A percentile compares a stretch with the other conserved stretches of the same genome.
Conservation (phyloP, 2,329 filamentous ascomycete genomes). For the Cadophora luteo-olivacea region DNA sequence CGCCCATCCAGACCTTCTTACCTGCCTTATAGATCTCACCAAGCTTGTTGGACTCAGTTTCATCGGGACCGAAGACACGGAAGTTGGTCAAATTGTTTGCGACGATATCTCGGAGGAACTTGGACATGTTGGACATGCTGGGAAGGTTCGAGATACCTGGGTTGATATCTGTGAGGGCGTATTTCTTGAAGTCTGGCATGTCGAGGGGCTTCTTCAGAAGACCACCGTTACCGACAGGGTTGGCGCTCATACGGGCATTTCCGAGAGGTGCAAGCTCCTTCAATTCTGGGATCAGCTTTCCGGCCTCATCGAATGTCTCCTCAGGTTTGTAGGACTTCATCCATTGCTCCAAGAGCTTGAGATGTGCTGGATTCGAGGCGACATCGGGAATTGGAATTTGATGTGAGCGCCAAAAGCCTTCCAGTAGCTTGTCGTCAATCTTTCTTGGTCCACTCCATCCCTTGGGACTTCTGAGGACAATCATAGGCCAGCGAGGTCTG, state of each 20-base stretch:
- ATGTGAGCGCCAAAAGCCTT: constrained; percentile 81
- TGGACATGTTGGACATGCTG: constrained; percentile 74
- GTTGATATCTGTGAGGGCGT: constrained; percentile 66
- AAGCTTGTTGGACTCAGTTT: constrained; percentile 84
- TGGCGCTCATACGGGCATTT: constrained; percentile 75
- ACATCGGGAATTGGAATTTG: constrained; percentile 80
- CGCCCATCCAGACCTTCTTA: constrained; percentile 82
- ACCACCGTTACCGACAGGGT: constrained; percentile 77
- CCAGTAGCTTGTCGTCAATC: constrained; percentile 72
- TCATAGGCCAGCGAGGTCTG: constrained; percentile 79
- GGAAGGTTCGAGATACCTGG: constrained; percentile 62
- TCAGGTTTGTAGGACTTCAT: constrained; percentile 80
- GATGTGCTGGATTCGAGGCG: constrained; percentile 66
- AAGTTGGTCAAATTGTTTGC: constrained; percentile 70
- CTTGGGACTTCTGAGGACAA: constrained; percentile 78
- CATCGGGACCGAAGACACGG: constrained; percentile 79
- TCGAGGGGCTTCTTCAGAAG: constrained; percentile 69
- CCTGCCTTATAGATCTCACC: constrained; percentile 72
- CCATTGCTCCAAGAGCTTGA: constrained; percentile 76
- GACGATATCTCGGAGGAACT: constrained; percentile 72
- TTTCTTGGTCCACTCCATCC: constrained; percentile 81
- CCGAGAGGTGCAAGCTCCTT: constrained; percentile 69
- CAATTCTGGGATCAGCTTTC: constrained; percentile 67
- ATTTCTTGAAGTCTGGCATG: constrained; percentile 74
- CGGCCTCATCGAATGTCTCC: constrained; percentile 69